A percentile compares a stretch with the other conserved stretches of the same genome.
These are phyloP conservation scores for Fusarium buharicum DNA, from an alignment of 2,329 filamentous ascomycete genomes.

Conservation along the genomic window DNA sequence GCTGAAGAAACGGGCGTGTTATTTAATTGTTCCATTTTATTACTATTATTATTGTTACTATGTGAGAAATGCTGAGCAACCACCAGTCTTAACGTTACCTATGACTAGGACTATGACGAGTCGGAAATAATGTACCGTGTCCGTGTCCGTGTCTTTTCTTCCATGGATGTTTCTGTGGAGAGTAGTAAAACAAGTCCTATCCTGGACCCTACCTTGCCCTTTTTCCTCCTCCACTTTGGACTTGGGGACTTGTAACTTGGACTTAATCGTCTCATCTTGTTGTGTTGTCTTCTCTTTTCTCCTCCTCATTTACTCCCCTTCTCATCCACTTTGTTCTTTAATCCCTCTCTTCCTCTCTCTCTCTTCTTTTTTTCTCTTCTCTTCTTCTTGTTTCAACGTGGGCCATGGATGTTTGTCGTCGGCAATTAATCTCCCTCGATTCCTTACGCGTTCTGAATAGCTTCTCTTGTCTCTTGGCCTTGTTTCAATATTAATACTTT, in stretches of 20 bases:
- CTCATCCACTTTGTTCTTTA: neutral
- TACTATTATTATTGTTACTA: too few relatives aligned
- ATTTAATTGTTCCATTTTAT: too few relatives aligned
- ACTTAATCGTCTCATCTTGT: conserved; percentile 4
- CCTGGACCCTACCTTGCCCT: conserved; percentile 17
- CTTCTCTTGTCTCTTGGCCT: conserved; percentile 3
- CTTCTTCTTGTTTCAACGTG: neutral
- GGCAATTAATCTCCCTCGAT: conserved; percentile 1
- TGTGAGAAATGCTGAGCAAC: too few relatives aligned
- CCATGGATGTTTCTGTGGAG: neutral
- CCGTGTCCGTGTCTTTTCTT: too few relatives aligned
- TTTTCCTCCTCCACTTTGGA: conserved; percentile 21
- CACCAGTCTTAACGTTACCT: too few relatives aligned
- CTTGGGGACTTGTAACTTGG: conserved; percentile 8
- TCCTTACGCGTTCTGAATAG: conserved; percentile 2
- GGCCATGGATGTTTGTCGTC: conserved; percentile 24
- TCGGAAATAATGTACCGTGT: neutral
- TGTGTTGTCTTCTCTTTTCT: conserved; percentile 10
- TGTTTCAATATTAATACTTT: conserved; percentile 8
- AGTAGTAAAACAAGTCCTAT: neutral
- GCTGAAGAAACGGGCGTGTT: too few relatives aligned
- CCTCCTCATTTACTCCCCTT: conserved; percentile 3
- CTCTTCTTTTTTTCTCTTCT: neutral
- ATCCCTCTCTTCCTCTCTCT: neutral
- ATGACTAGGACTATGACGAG: neutral